Percentiles rank a stretch among this genome's conserved stretches.
Conservation (phyloP, 257 asterid genomes). For the Plantago major region DNA sequence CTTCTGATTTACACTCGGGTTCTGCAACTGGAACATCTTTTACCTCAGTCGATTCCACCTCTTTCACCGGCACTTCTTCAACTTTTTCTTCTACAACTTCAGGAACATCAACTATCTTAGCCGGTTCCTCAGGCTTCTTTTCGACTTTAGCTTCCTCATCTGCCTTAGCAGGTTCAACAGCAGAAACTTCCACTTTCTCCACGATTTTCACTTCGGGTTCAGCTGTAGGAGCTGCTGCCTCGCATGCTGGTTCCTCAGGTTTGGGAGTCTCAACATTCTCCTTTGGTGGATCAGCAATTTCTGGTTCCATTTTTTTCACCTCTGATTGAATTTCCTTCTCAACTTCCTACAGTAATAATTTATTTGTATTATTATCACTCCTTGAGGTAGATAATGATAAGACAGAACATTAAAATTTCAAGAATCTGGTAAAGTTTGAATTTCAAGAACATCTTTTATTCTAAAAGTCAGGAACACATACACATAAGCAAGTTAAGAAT, state of each 20-base stretch:
- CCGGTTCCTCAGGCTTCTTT: conserved; percentile 27
- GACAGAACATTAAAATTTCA: neutral
- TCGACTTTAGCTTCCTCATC: conserved; percentile 15
- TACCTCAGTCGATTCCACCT: too few relatives aligned
- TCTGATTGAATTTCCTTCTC: conserved; percentile 39
- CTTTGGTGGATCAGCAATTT: conserved; percentile 25
- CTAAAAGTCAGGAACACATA: too few relatives aligned
- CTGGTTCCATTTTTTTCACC: conserved; percentile 34
- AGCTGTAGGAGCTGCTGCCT: conserved; percentile 19
- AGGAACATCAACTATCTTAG: conserved; percentile 21
- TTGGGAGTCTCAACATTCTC: conserved; percentile 20
- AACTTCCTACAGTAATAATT: conserved; percentile 35
- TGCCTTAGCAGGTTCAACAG: conserved; percentile 17
- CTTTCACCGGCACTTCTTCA: conserved; percentile 26
- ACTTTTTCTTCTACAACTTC: conserved; percentile 22
- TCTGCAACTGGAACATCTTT: too few relatives aligned
- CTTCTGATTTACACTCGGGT: too few relatives aligned
- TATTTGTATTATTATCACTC: neutral
- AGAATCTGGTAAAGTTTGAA: neutral
- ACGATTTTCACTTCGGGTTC: conserved; percentile 29
- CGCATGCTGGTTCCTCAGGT: conserved; percentile 26
- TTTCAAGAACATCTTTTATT: too few relatives aligned
- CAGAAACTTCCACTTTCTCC: conserved; percentile 9
- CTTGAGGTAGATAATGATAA: neutral
- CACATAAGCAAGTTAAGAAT: too few relatives aligned